Conservation (phyloP, 164 flowering plant species). For the Dillenia turbinata region DNA sequence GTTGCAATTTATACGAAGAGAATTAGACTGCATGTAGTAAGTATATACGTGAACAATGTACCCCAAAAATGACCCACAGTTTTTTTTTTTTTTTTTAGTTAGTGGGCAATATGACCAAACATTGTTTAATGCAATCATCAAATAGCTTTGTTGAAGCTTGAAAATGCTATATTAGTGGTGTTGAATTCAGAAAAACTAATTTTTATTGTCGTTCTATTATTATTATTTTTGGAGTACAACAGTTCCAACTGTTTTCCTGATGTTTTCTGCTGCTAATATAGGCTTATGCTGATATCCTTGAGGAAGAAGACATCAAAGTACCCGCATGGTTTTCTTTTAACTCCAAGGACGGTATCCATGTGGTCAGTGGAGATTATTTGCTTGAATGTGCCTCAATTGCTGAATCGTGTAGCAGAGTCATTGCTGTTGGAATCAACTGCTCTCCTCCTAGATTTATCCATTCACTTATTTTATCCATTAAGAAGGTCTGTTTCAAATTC, state of each 20-base stretch:
- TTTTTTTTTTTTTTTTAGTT: too few species aligned
- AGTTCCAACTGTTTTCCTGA: neutral
- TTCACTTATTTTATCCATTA: constrained; percentile 46
- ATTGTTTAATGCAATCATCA: too few species aligned
- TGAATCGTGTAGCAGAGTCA: constrained; percentile 60
- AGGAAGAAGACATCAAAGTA: constrained; percentile 57
- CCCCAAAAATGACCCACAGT: too few species aligned
- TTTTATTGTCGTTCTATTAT: too few species aligned
- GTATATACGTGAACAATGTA: too few species aligned
- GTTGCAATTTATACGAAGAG: too few species aligned
- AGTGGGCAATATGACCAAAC: too few species aligned
- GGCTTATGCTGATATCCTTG: constrained; percentile 83
- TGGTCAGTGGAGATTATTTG: constrained; percentile 78
- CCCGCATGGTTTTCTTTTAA: constrained; percentile 89
- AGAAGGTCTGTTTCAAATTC: constrained; percentile 38
- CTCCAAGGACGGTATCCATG: constrained; percentile 73
- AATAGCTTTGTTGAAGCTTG: too few species aligned
- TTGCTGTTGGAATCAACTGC: constrained; percentile 91
- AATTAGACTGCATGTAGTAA: too few species aligned
- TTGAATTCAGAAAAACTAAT: too few species aligned
- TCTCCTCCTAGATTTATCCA: constrained; percentile 81
- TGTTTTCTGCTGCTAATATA: constrained; percentile 16
- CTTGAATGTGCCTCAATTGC: constrained; percentile 68
- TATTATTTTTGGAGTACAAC: too few species aligned
- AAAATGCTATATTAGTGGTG: too few species aligned